Evolutionary conservation across 352 stramenopile genomes (phyloP).

Genomic region (Phytophthora uliginosa): DNA sequence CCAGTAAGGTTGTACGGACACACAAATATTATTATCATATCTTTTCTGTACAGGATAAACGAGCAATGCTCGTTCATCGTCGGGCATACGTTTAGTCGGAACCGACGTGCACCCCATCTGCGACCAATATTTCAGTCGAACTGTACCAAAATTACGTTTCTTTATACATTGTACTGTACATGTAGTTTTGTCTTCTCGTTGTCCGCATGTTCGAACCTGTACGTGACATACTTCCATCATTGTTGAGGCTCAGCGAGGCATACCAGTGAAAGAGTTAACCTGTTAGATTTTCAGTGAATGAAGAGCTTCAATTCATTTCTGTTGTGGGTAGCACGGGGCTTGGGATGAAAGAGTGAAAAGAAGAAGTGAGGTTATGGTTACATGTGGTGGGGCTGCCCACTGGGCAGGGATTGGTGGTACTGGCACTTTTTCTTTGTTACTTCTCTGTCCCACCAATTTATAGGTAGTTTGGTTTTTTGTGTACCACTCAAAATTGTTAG

Average conservation of each 20-base stretch:
- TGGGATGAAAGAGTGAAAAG: no score
- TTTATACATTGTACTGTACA: neutral
- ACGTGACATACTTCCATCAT: neutral
- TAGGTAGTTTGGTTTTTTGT: no score
- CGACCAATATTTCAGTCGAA: neutral
- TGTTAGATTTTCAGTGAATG: no score
- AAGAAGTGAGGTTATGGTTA: no score
- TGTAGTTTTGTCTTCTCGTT: neutral
- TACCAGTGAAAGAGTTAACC: no score
- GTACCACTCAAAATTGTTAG: no score
- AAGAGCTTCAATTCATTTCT: no score
- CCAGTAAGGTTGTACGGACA: neutral
- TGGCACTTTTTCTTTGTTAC: no score
- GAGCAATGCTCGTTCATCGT: conserved; percentile 1
- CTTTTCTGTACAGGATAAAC: conserved; percentile 3
- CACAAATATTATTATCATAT: neutral
- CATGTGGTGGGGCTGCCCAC: no score
- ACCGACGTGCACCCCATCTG: neutral
- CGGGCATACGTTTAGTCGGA: neutral
- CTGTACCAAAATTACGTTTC: neutral
- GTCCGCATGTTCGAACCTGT: neutral
- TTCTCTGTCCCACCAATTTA: no score
- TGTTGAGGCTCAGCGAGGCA: neutral
- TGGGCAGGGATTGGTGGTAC: no score
- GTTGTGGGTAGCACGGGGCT: no score